Conservation (phyloP, 2,329 filamentous ascomycete genomes). For the Magnaporthiopsis incrustans region DNA sequence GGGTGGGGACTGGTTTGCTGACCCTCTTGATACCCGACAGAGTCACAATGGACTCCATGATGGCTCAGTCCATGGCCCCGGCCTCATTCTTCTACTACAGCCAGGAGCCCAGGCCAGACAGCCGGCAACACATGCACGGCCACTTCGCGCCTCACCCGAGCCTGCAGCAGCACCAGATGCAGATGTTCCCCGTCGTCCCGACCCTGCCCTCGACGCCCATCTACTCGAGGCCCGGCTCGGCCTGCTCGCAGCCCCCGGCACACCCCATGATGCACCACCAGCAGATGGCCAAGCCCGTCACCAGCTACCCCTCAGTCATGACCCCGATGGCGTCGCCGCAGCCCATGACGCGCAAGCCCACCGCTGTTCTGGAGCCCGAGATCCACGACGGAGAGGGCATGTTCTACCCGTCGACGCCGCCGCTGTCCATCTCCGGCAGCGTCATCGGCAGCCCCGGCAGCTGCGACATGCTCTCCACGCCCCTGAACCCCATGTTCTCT, state of each 20-base stretch:
- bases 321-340: constrained; percentile 72
- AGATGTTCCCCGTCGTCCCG: constrained; percentile 46
- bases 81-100: constrained; percentile 83
- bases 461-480: constrained; percentile 72
- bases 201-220: constrained; percentile 54
- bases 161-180: constrained; percentile 39
- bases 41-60: constrained; percentile 57
- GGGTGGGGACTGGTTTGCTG: background rate
- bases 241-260: constrained; percentile 59
- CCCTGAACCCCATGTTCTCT: constrained; percentile 72
- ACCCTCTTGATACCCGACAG: constrained; percentile 12
- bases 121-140: constrained; percentile 69
- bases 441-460: constrained; percentile 77
- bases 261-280: constrained; percentile 30
- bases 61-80: constrained; percentile 57
- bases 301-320: constrained; percentile 66
- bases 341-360: constrained; percentile 66
- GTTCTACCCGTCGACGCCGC: constrained; percentile 78
- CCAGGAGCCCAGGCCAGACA: constrained; percentile 64
- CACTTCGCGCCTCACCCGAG: constrained; percentile 40
- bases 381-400: constrained; percentile 51
- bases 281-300: constrained; percentile 66
- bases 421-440: constrained; percentile 78
- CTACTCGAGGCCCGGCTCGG: constrained; percentile 58
- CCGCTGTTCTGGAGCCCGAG: constrained; percentile 72